Evolutionary conservation across 1,284 basidiomycete species (phyloP).

Genomic region (Fomitiporia mediterranea): DNA sequence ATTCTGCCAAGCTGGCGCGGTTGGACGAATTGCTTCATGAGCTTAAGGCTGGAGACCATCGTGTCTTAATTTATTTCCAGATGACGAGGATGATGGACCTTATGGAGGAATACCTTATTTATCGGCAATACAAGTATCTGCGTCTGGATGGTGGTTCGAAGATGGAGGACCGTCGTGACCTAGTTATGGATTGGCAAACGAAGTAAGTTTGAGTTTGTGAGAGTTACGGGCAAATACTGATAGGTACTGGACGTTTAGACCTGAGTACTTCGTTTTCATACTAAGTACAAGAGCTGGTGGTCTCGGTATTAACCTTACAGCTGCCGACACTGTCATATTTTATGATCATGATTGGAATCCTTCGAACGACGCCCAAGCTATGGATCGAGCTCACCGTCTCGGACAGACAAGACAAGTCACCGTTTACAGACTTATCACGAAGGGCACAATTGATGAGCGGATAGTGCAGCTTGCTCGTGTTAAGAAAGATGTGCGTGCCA

Average conservation of each 20-base stretch:
- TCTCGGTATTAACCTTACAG: slow-evolving; percentile 96
- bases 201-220: slow-evolving; percentile 48
- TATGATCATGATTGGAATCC: slow-evolving; percentile 99
- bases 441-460: slow-evolving; percentile 97
- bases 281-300: slow-evolving; percentile 97
- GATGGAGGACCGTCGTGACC: slow-evolving; percentile 94
- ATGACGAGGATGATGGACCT: slow-evolving; percentile 99
- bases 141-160: slow-evolving; percentile 94
- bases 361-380: slow-evolving; percentile 98
- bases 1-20: slow-evolving; percentile 94
- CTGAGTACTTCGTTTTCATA: slow-evolving; percentile 94
- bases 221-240: neutral
- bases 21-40: slow-evolving; percentile 88
- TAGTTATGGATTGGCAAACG: slow-evolving; percentile 99
- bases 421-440: slow-evolving; percentile 95
- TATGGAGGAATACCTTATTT: slow-evolving; percentile 98
- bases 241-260: slow-evolving; percentile 39
- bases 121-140: slow-evolving; percentile 96
- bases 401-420: slow-evolving; percentile 99
- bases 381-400: slow-evolving; percentile 98
- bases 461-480: slow-evolving; percentile 93
- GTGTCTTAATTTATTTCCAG: slow-evolving; percentile 98
- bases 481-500: slow-evolving; percentile 82
- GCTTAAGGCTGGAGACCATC: slow-evolving; percentile 90
- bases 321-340: slow-evolving; percentile 97